Conservation (phyloP, 257 asterid species). For the Solanum virginianum region DNA sequence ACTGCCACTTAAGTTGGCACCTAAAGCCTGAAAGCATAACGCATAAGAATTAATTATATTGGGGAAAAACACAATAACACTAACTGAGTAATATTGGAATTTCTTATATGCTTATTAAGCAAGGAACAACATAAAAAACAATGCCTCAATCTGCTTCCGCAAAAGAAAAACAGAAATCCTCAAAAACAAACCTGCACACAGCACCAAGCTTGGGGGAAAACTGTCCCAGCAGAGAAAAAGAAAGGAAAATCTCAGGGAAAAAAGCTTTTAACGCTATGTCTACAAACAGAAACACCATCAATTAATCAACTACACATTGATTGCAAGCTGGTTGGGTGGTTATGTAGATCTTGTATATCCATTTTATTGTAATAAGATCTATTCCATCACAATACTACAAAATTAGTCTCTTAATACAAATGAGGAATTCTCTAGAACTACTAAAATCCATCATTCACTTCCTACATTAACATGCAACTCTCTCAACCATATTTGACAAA, state of each 20-base stretch:
- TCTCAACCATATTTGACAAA: neutral
- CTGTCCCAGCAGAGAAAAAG: neutral
- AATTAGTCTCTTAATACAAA: neutral
- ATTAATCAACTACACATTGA: neutral
- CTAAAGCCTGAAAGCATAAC: conserved; percentile 34
- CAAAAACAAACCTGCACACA: neutral
- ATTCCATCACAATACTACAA: neutral
- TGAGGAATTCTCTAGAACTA: neutral
- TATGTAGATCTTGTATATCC: neutral
- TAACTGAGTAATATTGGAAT: neutral
- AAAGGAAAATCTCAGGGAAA: neutral
- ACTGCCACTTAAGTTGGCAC: conserved; percentile 52
- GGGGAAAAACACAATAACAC: neutral
- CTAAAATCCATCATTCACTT: neutral
- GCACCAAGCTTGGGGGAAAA: neutral
- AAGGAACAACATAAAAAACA: neutral
- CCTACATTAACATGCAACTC: neutral
- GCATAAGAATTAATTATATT: neutral
- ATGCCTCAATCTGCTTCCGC: neutral
- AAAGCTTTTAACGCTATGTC: neutral
- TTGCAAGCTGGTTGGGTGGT: neutral
- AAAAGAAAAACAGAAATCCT: neutral
- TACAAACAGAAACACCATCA: neutral
- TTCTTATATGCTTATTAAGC: neutral
- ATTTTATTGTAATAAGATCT: neutral